Conservation (phyloP, 257 asterid genomes). For the Jacaranda copaia region DNA sequence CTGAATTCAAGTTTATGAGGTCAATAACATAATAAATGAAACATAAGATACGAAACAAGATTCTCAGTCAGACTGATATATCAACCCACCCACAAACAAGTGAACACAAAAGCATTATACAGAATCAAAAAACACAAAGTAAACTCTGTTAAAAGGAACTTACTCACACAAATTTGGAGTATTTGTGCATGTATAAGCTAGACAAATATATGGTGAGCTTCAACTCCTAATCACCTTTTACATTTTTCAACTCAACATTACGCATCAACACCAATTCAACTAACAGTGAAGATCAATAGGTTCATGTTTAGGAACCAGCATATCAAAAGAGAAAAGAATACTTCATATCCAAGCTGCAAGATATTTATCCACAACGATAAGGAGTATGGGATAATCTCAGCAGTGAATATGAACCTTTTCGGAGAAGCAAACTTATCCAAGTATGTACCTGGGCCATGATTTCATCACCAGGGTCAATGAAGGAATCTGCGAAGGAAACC, state of each 20-base stretch:
- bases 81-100: neutral
- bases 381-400: constrained; percentile 22
- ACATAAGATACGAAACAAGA: neutral
- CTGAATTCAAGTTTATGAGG: constrained; percentile 49
- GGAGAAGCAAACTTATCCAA: constrained; percentile 42
- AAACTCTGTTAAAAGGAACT: neutral
- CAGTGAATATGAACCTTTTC: constrained; percentile 11
- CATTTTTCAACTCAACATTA: constrained; percentile 9
- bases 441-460: constrained; percentile 96
- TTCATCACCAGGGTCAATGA: constrained; percentile 98
- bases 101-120: neutral
- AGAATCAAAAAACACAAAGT: too few species aligned
- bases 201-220: neutral
- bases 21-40: constrained; percentile 32
- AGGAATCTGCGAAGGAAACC: constrained; percentile 98
- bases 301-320: neutral
- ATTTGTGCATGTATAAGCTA: neutral
- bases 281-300: neutral
- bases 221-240: constrained; percentile 10
- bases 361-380: neutral
- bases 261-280: neutral
- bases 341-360: constrained; percentile 5
- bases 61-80: neutral
- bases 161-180: neutral
- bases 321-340: constrained; percentile 12